Percentiles rank a stretch among this genome's conserved stretches.
phyloP scores from a whole-genome alignment of 345 rosid species.

The Populus tremula region DNA sequence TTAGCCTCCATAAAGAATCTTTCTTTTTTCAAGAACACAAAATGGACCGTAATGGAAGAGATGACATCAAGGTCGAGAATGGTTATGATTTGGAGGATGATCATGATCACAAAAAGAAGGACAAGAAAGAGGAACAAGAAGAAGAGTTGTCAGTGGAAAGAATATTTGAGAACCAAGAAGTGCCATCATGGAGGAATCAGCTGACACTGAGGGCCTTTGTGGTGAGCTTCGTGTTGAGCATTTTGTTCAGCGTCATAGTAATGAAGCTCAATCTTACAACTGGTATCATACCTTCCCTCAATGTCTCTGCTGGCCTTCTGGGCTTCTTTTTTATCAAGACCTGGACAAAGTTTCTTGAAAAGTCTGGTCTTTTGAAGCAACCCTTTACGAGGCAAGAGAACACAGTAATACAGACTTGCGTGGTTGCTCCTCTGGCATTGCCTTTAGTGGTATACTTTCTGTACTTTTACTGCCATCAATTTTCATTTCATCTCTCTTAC shows the following conservation, averaged over 20 bases:
- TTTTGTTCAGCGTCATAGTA: conserved; percentile 21
- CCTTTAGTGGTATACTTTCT: conserved; percentile 18
- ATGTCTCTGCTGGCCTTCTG: conserved; percentile 27
- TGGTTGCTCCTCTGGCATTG: conserved; percentile 30
- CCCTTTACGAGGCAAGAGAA: conserved; percentile 29
- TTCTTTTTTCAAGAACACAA: neutral
- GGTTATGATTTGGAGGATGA: neutral
- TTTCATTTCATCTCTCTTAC: neutral
- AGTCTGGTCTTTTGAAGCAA: neutral
- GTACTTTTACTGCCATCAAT: neutral
- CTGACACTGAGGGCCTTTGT: conserved; percentile 21
- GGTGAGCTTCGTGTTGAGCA: conserved; percentile 18
- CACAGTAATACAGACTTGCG: conserved; percentile 24
- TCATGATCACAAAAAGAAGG: neutral
- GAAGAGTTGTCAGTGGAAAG: conserved; percentile 8
- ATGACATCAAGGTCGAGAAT: neutral
- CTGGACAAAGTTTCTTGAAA: conserved; percentile 15
- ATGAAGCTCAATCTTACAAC: conserved; percentile 31
- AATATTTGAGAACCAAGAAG: conserved; percentile 11
- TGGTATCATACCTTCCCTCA: conserved; percentile 25
- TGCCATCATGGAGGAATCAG: conserved; percentile 23
- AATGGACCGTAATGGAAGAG: conserved; percentile 1
- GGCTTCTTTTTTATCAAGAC: conserved; percentile 25
- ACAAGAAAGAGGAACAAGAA: neutral
- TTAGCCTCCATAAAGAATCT: neutral